A percentile compares a stretch with the other conserved stretches of the same genome.
Conservation (phyloP, 179 eudicot genomes). For the Heliamphora pulchella region DNA sequence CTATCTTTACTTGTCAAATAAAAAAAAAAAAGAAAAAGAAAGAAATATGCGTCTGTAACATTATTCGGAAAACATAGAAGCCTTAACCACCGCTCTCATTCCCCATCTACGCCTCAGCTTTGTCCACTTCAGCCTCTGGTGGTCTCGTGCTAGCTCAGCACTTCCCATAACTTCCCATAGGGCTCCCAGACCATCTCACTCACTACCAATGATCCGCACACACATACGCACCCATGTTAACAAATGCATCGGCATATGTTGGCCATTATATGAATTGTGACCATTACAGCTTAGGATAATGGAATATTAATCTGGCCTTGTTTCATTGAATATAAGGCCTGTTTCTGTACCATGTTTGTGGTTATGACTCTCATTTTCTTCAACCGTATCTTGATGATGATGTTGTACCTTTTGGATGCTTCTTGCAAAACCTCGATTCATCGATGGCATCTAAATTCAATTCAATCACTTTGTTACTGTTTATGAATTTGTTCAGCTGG, state of each 20-base stretch:
- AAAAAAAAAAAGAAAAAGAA: too few relatives aligned
- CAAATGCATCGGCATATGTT: background rate
- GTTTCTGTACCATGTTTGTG: background rate
- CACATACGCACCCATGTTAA: background rate
- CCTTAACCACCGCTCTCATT: too few relatives aligned
- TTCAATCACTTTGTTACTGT: background rate
- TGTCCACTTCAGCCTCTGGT: background rate
- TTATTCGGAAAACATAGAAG: too few relatives aligned
- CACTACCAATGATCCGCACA: background rate
- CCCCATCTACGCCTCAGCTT: too few relatives aligned
- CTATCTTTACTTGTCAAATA: too few relatives aligned
- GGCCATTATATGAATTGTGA: background rate
- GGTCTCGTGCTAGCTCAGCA: background rate
- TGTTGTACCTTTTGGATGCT: background rate
- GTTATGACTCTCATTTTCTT: background rate
- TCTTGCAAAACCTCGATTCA: background rate
- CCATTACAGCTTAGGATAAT: background rate
- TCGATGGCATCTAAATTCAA: background rate
- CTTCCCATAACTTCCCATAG: background rate
- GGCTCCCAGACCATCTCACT: background rate
- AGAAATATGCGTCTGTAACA: too few relatives aligned
- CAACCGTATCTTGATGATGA: background rate
- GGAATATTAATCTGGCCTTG: background rate
- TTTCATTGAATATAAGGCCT: background rate
- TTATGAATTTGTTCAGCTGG: background rate